These are phyloP conservation scores for Aspergillus cejpii DNA, from an alignment of 2,329 filamentous ascomycete species.

Conservation along the genomic window DNA sequence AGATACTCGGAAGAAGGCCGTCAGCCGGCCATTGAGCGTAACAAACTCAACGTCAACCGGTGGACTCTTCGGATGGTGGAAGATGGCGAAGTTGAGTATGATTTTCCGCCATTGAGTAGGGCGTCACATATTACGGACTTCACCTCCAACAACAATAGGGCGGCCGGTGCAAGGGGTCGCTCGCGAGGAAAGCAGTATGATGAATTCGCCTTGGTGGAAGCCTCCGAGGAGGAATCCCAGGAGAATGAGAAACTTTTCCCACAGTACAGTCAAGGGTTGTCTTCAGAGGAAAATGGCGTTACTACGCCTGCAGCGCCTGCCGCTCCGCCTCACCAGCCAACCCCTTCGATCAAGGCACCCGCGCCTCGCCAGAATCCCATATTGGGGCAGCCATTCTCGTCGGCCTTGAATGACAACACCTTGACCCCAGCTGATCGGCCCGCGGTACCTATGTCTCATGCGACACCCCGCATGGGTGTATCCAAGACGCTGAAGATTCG, in stretches of 20 bases:
- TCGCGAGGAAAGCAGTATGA: slow-evolving; percentile 60
- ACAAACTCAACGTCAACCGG: slow-evolving; percentile 54
- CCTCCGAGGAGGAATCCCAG: slow-evolving; percentile 48
- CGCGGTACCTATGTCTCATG: slow-evolving; percentile 39
- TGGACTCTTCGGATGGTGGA: slow-evolving; percentile 64
- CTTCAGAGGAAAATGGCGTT: slow-evolving; percentile 28
- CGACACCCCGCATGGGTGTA: slow-evolving; percentile 51
- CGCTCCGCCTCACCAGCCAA: slow-evolving; percentile 17
- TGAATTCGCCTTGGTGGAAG: slow-evolving; percentile 59
- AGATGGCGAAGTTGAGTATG: slow-evolving; percentile 60
- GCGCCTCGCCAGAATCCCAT: slow-evolving; percentile 37
- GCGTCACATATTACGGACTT: slow-evolving; percentile 56
- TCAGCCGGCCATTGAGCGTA: slow-evolving; percentile 47
- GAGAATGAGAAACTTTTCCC: slow-evolving; percentile 55
- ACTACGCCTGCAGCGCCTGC: slow-evolving; percentile 19
- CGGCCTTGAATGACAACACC: slow-evolving; percentile 41
- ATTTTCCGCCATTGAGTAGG: slow-evolving; percentile 55
- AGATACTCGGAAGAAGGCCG: slow-evolving; percentile 54
- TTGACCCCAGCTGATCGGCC: slow-evolving; percentile 44
- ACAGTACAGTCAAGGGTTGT: slow-evolving; percentile 37
- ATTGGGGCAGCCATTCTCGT: slow-evolving; percentile 42
- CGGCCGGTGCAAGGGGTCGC: slow-evolving; percentile 47
- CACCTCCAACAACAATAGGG: slow-evolving; percentile 60
- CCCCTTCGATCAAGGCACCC: slow-evolving; percentile 19
- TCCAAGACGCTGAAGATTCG: slow-evolving; percentile 55